Percentiles rank a stretch among this genome's conserved stretches.
These are phyloP conservation scores for Ambrosiella xylebori DNA, from an alignment of 2,329 filamentous ascomycete species.

Conservation along the genomic window DNA sequence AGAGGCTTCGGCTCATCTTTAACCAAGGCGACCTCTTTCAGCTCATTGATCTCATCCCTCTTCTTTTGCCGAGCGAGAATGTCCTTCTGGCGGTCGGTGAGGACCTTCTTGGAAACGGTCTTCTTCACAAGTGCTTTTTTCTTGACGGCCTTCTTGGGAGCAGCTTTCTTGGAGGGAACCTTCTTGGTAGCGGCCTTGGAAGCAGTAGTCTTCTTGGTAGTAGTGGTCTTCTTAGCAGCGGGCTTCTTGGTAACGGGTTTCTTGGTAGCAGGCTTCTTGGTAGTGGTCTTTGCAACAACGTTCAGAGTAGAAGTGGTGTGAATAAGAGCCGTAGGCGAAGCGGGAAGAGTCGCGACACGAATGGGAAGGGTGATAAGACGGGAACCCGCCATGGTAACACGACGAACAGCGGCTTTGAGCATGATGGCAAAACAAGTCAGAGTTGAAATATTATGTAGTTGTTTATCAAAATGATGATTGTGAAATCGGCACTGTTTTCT, in stretches of 20 bases:
- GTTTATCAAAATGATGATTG: background rate
- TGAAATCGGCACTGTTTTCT: too few relatives aligned
- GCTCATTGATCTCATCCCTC: conserved; percentile 2
- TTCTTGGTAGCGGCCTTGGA: conserved; percentile 15
- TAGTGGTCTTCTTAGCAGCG: conserved; percentile 12
- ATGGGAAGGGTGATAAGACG: conserved; percentile 9
- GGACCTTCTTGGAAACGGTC: conserved; percentile 13
- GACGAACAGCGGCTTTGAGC: conserved; percentile 8
- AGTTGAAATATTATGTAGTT: background rate
- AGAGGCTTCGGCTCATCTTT: conserved; percentile 5
- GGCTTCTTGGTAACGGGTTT: conserved; percentile 14
- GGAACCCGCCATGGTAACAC: conserved; percentile 5
- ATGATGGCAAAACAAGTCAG: background rate
- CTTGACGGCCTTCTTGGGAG: conserved; percentile 15
- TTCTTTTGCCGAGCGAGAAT: too few relatives aligned
- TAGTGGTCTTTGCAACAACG: conserved; percentile 6
- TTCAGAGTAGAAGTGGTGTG: background rate
- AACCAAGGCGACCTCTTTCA: background rate
- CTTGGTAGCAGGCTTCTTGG: conserved; percentile 15
- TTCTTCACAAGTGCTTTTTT: conserved; percentile 16
- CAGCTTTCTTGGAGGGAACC: conserved; percentile 15
- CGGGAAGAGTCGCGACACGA: conserved; percentile 1
- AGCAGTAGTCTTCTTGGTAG: conserved; percentile 5
- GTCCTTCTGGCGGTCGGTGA: conserved; percentile 24
- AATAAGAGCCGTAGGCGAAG: conserved; percentile 1